Evolutionary conservation across 208 protist species (phyloP), one percentile per base, ranked within the genome.

Genomic region (Trypanosoma lewisi): DNA sequence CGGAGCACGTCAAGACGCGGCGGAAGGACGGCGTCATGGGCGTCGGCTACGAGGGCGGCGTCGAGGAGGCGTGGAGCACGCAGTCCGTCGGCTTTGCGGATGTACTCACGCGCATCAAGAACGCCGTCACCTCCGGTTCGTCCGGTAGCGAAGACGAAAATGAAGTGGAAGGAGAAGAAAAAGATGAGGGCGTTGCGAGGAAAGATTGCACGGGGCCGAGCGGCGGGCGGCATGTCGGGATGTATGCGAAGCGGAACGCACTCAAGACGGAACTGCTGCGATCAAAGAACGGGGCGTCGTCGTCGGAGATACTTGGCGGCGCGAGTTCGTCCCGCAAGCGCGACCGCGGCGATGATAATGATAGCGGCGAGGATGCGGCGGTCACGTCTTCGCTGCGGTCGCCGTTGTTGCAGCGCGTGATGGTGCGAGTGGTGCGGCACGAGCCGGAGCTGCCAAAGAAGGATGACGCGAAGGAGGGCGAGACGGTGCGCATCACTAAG

Each of bases 21-120:
- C 84, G 82, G 14, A 96, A 97, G 75, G 85, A 93, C 31, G 88
- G 94, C 37, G 78, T 83, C 27, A 83, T 86, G 78, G 94, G 94
- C 5, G 71, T 97, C 28, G 91, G 91, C 57, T 95, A 95, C 67
- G 75, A 79, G 37, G 86, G 80, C 9, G 78, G 76, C 23, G 89
- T 95, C 34, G 78, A 88, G 54, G 78, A 95, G 19, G 85, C 82
- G 48, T 95, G 89, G 86, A 90, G 79, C 37, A 80, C 83, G 30
- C 89, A 95, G 77, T 93, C 89, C 0, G 82, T 95, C 0, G 85
- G 83, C 57, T 95, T 95, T 63, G 89, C 83, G 1, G 89, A 95
- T 61, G 86, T 95, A 28, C 78, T 95, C 7, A 64, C 70, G 16
- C 78, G 85, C 39, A 93, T 95, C 42, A 90, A 90, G 25, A 72